These are phyloP conservation scores for Microbotryum intermedium DNA, from an alignment of 1,284 basidiomycete genomes.

Conservation along the genomic window DNA sequence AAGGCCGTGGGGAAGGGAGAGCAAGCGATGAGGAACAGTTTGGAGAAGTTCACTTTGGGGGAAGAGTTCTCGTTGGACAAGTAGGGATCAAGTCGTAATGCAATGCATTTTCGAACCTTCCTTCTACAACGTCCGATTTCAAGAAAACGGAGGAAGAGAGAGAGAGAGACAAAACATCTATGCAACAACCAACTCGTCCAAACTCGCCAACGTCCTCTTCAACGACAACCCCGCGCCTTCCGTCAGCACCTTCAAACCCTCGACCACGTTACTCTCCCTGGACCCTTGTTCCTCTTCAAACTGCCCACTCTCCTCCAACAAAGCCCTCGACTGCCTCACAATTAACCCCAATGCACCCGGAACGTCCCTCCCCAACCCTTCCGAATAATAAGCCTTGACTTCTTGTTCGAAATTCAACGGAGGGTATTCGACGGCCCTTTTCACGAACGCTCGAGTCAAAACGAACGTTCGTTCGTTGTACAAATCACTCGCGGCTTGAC, in stretches of 20 bases:
- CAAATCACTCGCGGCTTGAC: constrained; percentile 60
- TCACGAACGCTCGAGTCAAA: constrained; percentile 76
- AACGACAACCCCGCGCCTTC: constrained; percentile 72
- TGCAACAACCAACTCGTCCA: constrained; percentile 42
- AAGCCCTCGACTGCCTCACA: constrained; percentile 52
- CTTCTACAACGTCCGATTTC: no score
- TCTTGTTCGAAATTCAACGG: constrained; percentile 63
- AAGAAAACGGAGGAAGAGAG: no score
- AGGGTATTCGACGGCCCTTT: constrained; percentile 69
- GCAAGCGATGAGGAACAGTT: no score
- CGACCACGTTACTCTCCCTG: constrained; percentile 19
- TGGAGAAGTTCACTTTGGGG: no score
- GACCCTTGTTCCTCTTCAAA: constrained; percentile 53
- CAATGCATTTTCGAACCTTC: no score
- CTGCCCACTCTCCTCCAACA: constrained; percentile 59
- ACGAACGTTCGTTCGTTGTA: constrained; percentile 91
- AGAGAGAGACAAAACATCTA: not conserved
- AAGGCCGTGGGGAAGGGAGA: constrained; percentile 12
- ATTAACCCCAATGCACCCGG: constrained; percentile 57
- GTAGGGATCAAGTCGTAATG: no score
- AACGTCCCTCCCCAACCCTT: not conserved
- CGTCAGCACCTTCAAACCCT: constrained; percentile 46
- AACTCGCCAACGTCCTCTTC: constrained; percentile 56
- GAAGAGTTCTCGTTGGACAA: no score
- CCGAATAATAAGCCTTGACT: constrained; percentile 64